These are phyloP conservation scores for Withania somnifera DNA, from an alignment of 305 asterid species.

Conservation along the genomic window DNA sequence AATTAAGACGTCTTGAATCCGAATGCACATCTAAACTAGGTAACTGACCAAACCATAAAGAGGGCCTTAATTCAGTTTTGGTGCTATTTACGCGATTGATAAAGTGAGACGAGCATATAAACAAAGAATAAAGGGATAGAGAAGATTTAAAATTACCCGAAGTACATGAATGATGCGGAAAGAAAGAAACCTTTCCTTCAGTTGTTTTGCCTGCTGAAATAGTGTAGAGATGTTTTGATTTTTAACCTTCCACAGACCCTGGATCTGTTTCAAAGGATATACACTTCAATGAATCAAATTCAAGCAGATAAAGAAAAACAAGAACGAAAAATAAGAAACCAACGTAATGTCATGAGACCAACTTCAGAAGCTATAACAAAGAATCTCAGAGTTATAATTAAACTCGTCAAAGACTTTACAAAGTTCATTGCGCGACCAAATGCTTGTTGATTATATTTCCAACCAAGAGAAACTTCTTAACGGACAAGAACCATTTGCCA, in stretches of 20 bases:
- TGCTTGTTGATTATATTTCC: not conserved
- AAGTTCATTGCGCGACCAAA: not conserved
- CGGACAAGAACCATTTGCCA: not conserved
- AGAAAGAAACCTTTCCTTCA: constrained; percentile 67
- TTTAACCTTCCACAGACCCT: constrained; percentile 90
- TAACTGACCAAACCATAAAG: no score
- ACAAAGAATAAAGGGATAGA: not conserved
- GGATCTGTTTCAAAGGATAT: constrained; percentile 39
- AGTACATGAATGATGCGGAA: constrained; percentile 75
- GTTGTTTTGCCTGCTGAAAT: constrained; percentile 69
- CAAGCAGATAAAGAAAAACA: not conserved
- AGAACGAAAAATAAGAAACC: not conserved
- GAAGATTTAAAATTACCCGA: constrained; percentile 39
- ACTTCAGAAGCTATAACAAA: not conserved
- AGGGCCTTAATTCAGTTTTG: not conserved
- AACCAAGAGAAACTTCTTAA: not conserved
- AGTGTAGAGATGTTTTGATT: constrained; percentile 62
- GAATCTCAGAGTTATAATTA: not conserved
- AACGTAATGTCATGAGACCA: not conserved
- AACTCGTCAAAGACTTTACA: not conserved
- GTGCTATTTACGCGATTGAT: not conserved
- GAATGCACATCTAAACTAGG: no score
- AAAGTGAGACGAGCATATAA: not conserved
- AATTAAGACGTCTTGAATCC: no score
- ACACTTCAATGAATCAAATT: not conserved